These are phyloP conservation scores for Calycina marina DNA, from an alignment of 2,329 filamentous ascomycete genomes.

Conservation along the genomic window DNA sequence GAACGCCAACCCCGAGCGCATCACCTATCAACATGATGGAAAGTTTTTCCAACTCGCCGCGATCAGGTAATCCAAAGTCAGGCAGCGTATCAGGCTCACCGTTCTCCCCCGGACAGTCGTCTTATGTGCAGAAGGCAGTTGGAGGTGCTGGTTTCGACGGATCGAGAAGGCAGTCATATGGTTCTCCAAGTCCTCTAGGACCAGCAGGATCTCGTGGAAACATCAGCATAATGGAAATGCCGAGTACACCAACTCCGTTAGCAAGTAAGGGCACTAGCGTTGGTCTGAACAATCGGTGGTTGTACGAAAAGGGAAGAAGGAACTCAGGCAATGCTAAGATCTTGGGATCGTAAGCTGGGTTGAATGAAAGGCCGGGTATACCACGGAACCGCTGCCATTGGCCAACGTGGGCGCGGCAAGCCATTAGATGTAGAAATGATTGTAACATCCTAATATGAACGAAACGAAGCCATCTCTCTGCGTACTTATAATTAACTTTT, in stretches of 20 bases:
- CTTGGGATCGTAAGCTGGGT: too few relatives aligned
- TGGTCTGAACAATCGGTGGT: constrained; percentile 81
- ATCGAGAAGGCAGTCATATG: constrained; percentile 47
- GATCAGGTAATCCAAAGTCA: constrained; percentile 33
- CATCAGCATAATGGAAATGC: constrained; percentile 31
- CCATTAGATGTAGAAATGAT: too few relatives aligned
- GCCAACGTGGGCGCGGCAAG: too few relatives aligned
- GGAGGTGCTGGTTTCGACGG: constrained; percentile 27
- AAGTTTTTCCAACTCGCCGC: constrained; percentile 40
- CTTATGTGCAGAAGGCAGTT: constrained; percentile 55
- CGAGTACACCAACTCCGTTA: constrained; percentile 54
- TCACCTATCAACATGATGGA: constrained; percentile 39
- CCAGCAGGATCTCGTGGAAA: constrained; percentile 27
- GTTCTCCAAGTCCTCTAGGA: constrained; percentile 38
- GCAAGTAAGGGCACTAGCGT: constrained; percentile 56
- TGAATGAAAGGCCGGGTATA: too few relatives aligned
- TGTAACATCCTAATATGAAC: too few relatives aligned
- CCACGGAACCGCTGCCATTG: too few relatives aligned
- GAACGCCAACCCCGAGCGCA: constrained; percentile 47
- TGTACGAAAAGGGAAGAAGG: constrained; percentile 66
- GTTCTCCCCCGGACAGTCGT: constrained; percentile 37
- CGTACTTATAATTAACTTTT: too few relatives aligned
- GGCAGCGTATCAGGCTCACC: constrained; percentile 29
- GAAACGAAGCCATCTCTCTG: too few relatives aligned
- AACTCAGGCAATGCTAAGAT: constrained; percentile 19